phyloP scores from a whole-genome alignment of 768 basidiomycete genomes.

The Ramaria sp. region DNA sequence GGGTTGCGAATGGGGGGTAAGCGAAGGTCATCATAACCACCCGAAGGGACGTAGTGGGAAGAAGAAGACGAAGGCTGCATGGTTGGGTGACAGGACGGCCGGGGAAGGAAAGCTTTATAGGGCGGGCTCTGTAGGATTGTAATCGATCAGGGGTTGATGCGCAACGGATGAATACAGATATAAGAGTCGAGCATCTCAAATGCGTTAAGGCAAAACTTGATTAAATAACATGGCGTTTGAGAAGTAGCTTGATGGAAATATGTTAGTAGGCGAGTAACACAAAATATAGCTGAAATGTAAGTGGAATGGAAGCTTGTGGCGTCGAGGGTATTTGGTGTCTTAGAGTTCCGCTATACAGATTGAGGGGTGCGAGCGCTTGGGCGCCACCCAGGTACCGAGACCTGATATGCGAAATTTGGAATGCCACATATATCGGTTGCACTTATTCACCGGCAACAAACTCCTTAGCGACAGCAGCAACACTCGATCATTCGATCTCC shows the following conservation, averaged over 20 bases:
- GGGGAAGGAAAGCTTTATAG: constrained; percentile 4
- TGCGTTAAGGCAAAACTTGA: too few species aligned
- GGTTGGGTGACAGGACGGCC: not conserved
- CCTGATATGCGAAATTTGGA: not conserved
- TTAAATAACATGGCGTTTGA: too few species aligned
- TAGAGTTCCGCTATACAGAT: not conserved
- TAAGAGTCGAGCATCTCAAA: too few species aligned
- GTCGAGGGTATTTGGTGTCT: not conserved
- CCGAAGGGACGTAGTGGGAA: not conserved
- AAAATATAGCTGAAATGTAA: too few species aligned
- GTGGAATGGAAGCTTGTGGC: too few species aligned
- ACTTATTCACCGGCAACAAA: not conserved
- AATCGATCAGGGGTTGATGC: not conserved
- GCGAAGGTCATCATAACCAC: constrained; percentile 2
- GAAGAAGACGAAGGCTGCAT: constrained; percentile 8
- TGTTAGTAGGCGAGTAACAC: too few species aligned
- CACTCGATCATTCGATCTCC: too few species aligned
- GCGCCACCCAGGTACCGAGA: not conserved
- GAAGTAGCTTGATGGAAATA: too few species aligned
- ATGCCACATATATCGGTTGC: not conserved
- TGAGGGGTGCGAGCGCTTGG: not conserved
- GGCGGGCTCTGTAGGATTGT: not conserved
- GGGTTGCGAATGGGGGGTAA: constrained; percentile 8
- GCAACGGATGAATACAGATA: too few species aligned
- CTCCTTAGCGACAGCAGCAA: not conserved